Conservation (phyloP, 306 rosid genomes). For the Glycine tomentella region DNA sequence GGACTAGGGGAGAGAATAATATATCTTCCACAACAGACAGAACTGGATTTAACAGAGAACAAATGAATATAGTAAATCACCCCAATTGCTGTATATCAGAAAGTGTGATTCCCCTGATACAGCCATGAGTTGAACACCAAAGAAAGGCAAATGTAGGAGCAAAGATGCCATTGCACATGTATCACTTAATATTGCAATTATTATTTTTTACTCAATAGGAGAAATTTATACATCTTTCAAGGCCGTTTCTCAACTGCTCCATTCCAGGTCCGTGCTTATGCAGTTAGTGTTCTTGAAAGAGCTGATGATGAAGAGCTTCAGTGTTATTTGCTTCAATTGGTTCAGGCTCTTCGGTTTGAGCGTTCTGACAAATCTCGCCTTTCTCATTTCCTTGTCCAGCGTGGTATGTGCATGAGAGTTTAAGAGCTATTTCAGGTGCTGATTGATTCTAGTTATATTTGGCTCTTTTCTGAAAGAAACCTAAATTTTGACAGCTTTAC, state of each 20-base stretch:
- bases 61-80: constrained; percentile 3
- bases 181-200: constrained; percentile 22
- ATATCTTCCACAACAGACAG: constrained; percentile 15
- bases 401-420: constrained; percentile 68
- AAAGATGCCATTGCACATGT: not conserved
- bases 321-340: constrained; percentile 96
- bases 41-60: constrained; percentile 25
- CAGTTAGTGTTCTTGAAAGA: constrained; percentile 97
- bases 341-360: constrained; percentile 98
- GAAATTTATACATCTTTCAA: constrained; percentile 12
- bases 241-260: constrained; percentile 19
- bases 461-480: constrained; percentile 48
- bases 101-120: too few relatives aligned
- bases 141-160: too few relatives aligned
- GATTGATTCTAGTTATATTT: constrained; percentile 47
- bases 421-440: constrained; percentile 39
- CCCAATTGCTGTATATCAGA: too few relatives aligned
- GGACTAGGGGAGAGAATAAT: constrained; percentile 13
- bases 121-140: too few relatives aligned
- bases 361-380: constrained; percentile 96
- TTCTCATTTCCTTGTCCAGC: constrained; percentile 88
- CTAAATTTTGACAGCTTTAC: constrained; percentile 69
- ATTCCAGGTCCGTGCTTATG: constrained; percentile 97
- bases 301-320: constrained; percentile 99
- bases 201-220: constrained; percentile 1